Percentiles rank a stretch among this genome's conserved stretches.
phyloP scores from a whole-genome alignment of 371 early-diverging fungal species.

The Syncephalastrum contaminatum region DNA sequence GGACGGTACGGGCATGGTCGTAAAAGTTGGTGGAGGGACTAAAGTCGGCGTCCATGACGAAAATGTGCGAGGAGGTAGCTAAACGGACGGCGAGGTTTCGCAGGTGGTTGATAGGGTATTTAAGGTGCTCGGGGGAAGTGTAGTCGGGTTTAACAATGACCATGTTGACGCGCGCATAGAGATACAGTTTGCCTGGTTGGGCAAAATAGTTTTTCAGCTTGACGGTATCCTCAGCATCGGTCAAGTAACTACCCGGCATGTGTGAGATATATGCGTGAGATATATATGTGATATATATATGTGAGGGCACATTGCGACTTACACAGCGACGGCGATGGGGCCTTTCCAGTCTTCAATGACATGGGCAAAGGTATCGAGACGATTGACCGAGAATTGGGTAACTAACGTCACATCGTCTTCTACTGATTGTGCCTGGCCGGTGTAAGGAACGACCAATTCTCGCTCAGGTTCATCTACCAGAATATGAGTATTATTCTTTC shows the following conservation, averaged over 20 bases:
- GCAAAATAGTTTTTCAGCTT: conserved; percentile 46
- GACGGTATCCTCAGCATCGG: conserved; percentile 43
- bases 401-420: conserved; percentile 47
- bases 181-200: conserved; percentile 17
- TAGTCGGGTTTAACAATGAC: conserved; percentile 57
- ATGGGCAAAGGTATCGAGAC: conserved; percentile 51
- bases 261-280: too few species aligned
- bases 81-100: conserved; percentile 58
- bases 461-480: conserved; percentile 3
- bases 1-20: conserved; percentile 19
- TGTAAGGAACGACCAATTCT: conserved; percentile 9
- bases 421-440: background rate
- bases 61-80: conserved; percentile 48
- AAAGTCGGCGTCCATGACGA: conserved; percentile 68
- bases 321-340: conserved; percentile 60
- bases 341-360: conserved; percentile 54
- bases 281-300: too few species aligned
- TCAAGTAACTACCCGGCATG: conserved; percentile 45
- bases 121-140: conserved; percentile 25
- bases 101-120: conserved; percentile 66
- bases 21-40: conserved; percentile 50
- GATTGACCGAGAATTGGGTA: conserved; percentile 62
- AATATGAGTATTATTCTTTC: conserved; percentile 4
- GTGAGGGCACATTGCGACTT: too few species aligned
- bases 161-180: conserved; percentile 31